Percentiles rank a stretch among this genome's conserved stretches.
Conservation (phyloP, 768 basidiomycete species). For the Rhodotorula graminis region DNA sequence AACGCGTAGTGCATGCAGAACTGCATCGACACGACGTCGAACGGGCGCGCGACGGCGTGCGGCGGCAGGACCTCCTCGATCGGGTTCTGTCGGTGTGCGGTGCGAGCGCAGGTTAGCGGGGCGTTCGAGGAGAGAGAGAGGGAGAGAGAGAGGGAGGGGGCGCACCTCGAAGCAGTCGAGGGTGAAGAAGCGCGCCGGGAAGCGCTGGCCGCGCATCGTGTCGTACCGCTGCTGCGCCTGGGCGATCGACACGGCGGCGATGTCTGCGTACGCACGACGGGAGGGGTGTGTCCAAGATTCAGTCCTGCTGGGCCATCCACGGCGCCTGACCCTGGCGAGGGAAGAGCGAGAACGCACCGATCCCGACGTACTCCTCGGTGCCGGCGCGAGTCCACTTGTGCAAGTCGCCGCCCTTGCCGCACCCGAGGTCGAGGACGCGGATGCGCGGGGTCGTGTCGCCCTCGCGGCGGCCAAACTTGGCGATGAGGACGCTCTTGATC, state of each 20-base stretch:
- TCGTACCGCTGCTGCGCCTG: slow-evolving; percentile 75
- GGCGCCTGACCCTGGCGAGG: too few relatives aligned
- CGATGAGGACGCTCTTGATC: slow-evolving; percentile 96
- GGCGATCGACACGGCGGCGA: slow-evolving; percentile 78
- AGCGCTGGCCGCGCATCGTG: slow-evolving; percentile 54
- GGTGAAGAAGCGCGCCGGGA: slow-evolving; percentile 74
- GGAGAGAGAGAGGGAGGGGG: background rate
- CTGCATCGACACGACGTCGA: slow-evolving; percentile 96
- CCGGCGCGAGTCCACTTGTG: slow-evolving; percentile 89
- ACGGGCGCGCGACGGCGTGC: slow-evolving; percentile 51
- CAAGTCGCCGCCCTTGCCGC: slow-evolving; percentile 97
- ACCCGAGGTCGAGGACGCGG: slow-evolving; percentile 84
- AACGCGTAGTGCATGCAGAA: slow-evolving; percentile 99
- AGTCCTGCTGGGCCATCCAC: too few relatives aligned
- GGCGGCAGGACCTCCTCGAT: slow-evolving; percentile 63
- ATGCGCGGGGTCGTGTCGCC: slow-evolving; percentile 40
- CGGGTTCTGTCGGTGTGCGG: slow-evolving; percentile 50
- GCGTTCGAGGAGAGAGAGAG: too few relatives aligned
- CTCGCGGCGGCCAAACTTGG: slow-evolving; percentile 56
- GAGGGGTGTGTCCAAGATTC: too few relatives aligned
- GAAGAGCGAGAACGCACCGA: slow-evolving; percentile 61
- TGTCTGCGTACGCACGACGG: slow-evolving; percentile 61
- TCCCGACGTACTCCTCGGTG: slow-evolving; percentile 69
- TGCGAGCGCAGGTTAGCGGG: background rate
- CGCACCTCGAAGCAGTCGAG: slow-evolving; percentile 76